Base-by-base conservation (phyloP, 208 protist species). In the Wallacemonas rigidus region DNA sequence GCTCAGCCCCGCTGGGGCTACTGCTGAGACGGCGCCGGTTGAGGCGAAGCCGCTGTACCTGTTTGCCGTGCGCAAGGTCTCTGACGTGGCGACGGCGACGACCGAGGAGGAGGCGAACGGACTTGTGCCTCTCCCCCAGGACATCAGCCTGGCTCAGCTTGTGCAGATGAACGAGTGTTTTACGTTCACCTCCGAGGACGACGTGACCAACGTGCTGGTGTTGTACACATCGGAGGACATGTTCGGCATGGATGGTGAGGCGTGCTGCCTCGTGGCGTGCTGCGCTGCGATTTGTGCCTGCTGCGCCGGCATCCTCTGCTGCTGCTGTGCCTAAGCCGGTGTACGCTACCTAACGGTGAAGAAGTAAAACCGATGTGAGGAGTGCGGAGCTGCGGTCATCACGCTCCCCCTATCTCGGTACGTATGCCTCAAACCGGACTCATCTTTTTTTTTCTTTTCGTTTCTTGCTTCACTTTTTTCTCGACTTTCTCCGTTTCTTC, bases 41-140 rank as follows among this genome's bases (percentile, higher is more conserved):
- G 57, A 63, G 5, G 11, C 57, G 57, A 63, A 63, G 57, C 57
- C 57, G 57, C 39, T 63, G 57, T n/a, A 63, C 57, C 57, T 63
- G 57, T 63, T 63, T 17, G 57, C 57, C 1, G 39, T 63, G 36
- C 57, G 57, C 57, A 63, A 63, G 57, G 35, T n/a, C 36, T 45
- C 57, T 6, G 57, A 63, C 36, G 57, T 63, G 57, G 11, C 57
- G 8, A 44, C 57, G 36, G 57, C 57, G 57, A 63, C 57, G 36
- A 63, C 11, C 39, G 57, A 63, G 57, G 57, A 63, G 57, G 57
- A 63, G 57, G 57, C 57, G 57, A 63, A 63, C 57, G 57, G 57
- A 39, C 57, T 63, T 7, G 11, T 63, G 5, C 6, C 36, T 63
- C 57, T 63, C 8, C 57, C 57, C 17, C 11, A 1, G 9, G 8